phyloP scores from a whole-genome alignment of 106 monocot species.

The Dioscorea zingiberensis region DNA sequence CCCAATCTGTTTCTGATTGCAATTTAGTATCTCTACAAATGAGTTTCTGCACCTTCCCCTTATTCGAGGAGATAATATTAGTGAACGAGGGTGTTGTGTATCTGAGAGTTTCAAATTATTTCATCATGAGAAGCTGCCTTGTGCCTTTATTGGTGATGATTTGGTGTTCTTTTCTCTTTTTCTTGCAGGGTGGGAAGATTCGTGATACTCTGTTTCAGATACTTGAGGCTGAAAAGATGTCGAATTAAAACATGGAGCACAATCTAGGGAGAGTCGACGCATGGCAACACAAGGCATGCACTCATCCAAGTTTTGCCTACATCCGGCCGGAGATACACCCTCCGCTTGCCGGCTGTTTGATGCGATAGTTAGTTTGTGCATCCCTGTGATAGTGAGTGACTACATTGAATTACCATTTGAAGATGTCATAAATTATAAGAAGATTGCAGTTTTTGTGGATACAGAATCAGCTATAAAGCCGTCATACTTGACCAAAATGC shows the following conservation, averaged over 20 bases:
- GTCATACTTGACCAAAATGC: conserved; percentile 36
- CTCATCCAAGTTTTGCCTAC: conserved; percentile 80
- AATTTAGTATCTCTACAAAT: too few species aligned
- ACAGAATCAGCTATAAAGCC: conserved; percentile 51
- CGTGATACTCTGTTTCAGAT: conserved; percentile 78
- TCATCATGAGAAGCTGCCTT: too few species aligned
- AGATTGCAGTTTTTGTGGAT: conserved; percentile 74
- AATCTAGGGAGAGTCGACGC: conserved; percentile 78
- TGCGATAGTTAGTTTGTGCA: conserved; percentile 83
- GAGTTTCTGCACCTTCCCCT: too few species aligned
- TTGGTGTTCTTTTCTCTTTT: too few species aligned
- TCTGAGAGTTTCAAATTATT: too few species aligned
- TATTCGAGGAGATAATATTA: too few species aligned
- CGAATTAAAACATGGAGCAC: conserved; percentile 77
- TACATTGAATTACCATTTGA: conserved; percentile 85
- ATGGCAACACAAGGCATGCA: conserved; percentile 83
- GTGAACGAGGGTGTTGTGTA: too few species aligned
- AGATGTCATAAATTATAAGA: conserved; percentile 77
- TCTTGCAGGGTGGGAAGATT: conserved; percentile 72
- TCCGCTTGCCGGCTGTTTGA: conserved; percentile 88
- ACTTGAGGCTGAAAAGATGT: conserved; percentile 67
- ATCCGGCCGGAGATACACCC: conserved; percentile 94
- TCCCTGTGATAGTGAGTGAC: conserved; percentile 88
- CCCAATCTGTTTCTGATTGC: too few species aligned
- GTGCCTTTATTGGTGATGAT: too few species aligned